Percentiles rank a stretch among this genome's conserved stretches.
phyloP scores from a whole-genome alignment of 345 rosid genomes.

The Theobroma cacao region DNA sequence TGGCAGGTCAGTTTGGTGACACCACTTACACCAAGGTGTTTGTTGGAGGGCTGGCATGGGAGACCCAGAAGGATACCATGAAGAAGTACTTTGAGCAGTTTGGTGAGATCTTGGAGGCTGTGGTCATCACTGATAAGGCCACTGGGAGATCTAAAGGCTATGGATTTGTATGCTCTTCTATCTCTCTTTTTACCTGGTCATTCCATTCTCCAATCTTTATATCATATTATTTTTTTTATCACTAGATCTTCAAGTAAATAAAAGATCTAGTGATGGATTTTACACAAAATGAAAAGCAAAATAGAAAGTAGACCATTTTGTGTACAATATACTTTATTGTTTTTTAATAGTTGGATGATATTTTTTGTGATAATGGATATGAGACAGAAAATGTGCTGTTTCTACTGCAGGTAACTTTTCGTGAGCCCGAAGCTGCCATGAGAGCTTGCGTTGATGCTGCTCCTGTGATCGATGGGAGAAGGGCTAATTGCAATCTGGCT shows the following conservation, averaged over 20 bases:
- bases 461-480: constrained; percentile 96
- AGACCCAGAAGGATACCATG: constrained; percentile 90
- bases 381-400: constrained; percentile 1
- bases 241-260: constrained; percentile 17
- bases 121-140: constrained; percentile 93
- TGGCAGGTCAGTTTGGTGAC: constrained; percentile 72
- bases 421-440: constrained; percentile 92
- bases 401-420: constrained; percentile 74
- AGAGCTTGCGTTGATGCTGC: constrained; percentile 91
- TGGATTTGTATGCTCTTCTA: constrained; percentile 69
- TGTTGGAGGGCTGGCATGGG: constrained; percentile 99
- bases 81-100: constrained; percentile 94
- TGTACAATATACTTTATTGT: no score
- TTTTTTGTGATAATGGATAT: background rate
- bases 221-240: background rate
- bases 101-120: constrained; percentile 98
- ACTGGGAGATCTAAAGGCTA: constrained; percentile 99
- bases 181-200: background rate
- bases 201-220: background rate
- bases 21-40: constrained; percentile 93
- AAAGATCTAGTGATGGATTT: constrained; percentile 18
- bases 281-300: background rate
- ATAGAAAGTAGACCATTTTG: background rate
- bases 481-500: constrained; percentile 96
- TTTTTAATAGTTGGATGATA: no score